Base-by-base conservation (phyloP, 768 basidiomycete species). In the Lactifluus piperatus region DNA sequence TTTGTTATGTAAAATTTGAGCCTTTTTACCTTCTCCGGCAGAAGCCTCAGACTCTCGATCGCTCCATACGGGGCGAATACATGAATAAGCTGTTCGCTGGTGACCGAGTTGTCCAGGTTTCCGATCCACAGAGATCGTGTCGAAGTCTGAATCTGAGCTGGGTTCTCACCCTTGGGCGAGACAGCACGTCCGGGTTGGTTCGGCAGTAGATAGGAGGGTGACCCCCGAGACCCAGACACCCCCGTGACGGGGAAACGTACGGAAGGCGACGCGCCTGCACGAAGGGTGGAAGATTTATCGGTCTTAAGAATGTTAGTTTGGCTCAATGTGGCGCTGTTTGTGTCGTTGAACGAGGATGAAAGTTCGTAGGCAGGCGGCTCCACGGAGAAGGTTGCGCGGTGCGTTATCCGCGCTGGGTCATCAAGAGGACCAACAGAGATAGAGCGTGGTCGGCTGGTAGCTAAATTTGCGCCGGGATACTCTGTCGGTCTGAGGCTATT, bases 51-150 rank as follows among this genome's bases (percentile, higher is more conserved):
- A 67, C 91, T 94, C 75, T 99, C 97, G 65, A 99, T 97, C 34
- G 94, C 90, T 55, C 97, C 97, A 69, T 99, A 99, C 0, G 90
- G 88, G 27, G 92, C 89, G 73, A 99, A 99, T 27, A 97, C 91
- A 64, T 90, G 86, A 56, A 97, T 91, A 56, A 99, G 84, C 69
- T 97, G 91, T 69, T 94, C 91, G 67, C 91, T 91, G 2, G 93
- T 93, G 56, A 95, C 91, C 54, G 88, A 88, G 65, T 89, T 91
- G 71, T 97, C 97, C 51, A 99, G 77, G 72, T 98, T 98, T 50
- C 97, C 97, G 69, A 99, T 97, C 95, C 97, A 99, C 29, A 99
- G 77, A 34, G 92, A 94, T 51, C 97, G 86, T 11, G 95, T 95
- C 36, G 97, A 95, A 41, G 91, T 87, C 73, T 97, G 94, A 55